These are phyloP conservation scores for Debaryomyces subglobosus DNA, from an alignment of 1,139 yeast genomes.

Conservation along the genomic window DNA sequence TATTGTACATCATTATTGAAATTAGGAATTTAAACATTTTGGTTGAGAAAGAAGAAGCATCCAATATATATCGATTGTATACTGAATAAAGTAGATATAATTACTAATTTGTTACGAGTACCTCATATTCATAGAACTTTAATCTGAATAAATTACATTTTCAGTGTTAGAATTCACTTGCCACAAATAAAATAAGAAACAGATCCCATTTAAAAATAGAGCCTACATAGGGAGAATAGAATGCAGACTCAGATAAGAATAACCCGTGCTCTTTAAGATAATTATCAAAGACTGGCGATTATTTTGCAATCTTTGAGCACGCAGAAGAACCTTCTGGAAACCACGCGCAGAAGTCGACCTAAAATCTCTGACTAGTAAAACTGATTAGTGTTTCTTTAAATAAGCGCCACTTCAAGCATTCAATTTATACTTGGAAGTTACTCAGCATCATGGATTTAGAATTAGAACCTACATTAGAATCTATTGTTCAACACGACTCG, in stretches of 20 bases:
- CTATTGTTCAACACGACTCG: slow-evolving; percentile 64
- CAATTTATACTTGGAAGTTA: too few species aligned
- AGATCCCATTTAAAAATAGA: background rate
- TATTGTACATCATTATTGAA: too few species aligned
- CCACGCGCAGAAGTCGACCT: slow-evolving; percentile 2
- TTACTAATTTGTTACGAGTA: too few species aligned
- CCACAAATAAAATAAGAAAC: background rate
- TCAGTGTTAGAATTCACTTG: background rate
- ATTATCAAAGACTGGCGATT: background rate
- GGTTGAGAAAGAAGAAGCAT: too few species aligned
- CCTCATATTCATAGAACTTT: too few species aligned
- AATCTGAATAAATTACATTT: background rate
- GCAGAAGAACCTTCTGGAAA: slow-evolving; percentile 6
- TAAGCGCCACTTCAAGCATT: background rate
- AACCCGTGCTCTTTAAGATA: background rate
- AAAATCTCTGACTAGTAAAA: background rate
- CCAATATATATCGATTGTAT: too few species aligned
- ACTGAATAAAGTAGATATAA: too few species aligned
- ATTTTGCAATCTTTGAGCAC: slow-evolving; percentile 1
- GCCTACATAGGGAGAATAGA: background rate
- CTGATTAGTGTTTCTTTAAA: background rate
- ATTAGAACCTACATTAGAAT: slow-evolving; percentile 68
- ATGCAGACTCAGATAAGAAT: background rate
- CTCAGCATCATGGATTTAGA: slow-evolving; percentile 43
- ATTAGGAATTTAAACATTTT: too few species aligned